phyloP scores from a whole-genome alignment of 1,284 basidiomycete species.

The Acaromyces ingoldii region DNA sequence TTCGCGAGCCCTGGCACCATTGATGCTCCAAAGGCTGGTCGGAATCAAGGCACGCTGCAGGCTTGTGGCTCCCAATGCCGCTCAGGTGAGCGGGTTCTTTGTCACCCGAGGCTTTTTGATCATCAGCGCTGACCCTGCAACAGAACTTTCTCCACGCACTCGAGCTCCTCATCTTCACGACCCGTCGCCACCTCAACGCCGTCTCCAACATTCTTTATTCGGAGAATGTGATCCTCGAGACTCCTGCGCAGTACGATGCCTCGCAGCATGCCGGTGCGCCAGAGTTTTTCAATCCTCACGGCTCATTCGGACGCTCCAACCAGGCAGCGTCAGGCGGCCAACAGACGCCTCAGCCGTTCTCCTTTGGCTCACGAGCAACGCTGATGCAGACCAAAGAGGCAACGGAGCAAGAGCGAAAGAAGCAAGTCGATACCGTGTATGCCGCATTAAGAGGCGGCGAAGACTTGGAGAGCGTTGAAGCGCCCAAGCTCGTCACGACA shows the following conservation, averaged over 20 bases:
- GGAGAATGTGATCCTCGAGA: conserved; percentile 69
- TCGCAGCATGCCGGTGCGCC: conserved; percentile 62
- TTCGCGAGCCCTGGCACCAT: conserved; percentile 17
- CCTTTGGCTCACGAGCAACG: conserved; percentile 46
- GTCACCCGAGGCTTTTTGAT: background rate
- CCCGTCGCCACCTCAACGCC: conserved; percentile 78
- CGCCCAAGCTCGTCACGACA: conserved; percentile 74
- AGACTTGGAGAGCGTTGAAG: conserved; percentile 75
- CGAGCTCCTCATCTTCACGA: conserved; percentile 82
- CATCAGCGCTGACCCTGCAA: conserved; percentile 37
- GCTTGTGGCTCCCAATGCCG: conserved; percentile 18
- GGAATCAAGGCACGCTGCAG: conserved; percentile 31
- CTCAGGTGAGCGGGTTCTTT: background rate
- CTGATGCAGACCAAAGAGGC: conserved; percentile 28
- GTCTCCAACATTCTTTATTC: conserved; percentile 71
- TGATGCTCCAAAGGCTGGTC: conserved; percentile 21
- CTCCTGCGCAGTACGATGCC: conserved; percentile 63
- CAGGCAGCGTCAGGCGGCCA: background rate
- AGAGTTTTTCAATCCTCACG: conserved; percentile 76
- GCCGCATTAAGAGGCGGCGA: conserved; percentile 78
- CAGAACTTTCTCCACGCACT: conserved; percentile 63
- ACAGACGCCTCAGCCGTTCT: background rate
- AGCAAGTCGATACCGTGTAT: conserved; percentile 90
- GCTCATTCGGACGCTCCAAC: conserved; percentile 12
- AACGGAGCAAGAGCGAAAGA: conserved; percentile 76